Conservation (phyloP, 2,329 filamentous ascomycete genomes). For the Fusarium sp. region DNA sequence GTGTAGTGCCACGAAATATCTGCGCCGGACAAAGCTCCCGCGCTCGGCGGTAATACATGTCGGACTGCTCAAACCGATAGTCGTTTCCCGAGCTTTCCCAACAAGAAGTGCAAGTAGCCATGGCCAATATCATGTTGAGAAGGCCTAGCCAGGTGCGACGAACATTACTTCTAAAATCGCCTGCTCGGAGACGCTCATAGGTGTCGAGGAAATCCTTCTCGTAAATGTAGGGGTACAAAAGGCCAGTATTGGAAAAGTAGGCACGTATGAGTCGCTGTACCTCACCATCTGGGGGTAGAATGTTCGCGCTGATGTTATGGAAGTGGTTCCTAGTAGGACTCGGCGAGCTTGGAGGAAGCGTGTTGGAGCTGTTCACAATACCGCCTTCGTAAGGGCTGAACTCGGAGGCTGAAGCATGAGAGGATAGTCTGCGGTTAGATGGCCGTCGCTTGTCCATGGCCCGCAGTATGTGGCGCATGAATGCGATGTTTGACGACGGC, state of each 20-base stretch:
- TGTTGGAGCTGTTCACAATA: too few species aligned
- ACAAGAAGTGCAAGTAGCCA: conserved; percentile 55
- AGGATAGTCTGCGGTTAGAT: too few species aligned
- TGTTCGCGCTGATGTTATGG: not conserved
- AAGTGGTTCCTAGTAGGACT: too few species aligned
- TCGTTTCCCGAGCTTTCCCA: conserved; percentile 39
- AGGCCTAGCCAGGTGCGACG: not conserved
- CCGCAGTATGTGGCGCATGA: conserved; percentile 34
- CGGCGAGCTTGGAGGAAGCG: too few species aligned
- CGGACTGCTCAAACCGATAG: conserved; percentile 52
- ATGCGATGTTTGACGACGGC: conserved; percentile 34
- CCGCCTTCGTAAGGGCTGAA: too few species aligned
- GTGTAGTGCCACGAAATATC: conserved; percentile 57
- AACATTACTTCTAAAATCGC: not conserved
- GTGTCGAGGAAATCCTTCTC: not conserved
- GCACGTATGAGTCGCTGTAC: not conserved
- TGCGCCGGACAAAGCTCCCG: conserved; percentile 60
- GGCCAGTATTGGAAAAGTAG: not conserved
- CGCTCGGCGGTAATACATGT: conserved; percentile 63
- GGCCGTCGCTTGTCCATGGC: not conserved
- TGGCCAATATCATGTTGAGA: conserved; percentile 63
- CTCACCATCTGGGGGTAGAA: not conserved
- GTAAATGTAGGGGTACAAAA: not conserved
- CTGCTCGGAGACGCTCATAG: not conserved
- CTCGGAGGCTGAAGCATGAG: too few species aligned